phyloP scores from a whole-genome alignment of 2,329 filamentous ascomycete species.

The Akanthomyces uredinophilus region DNA sequence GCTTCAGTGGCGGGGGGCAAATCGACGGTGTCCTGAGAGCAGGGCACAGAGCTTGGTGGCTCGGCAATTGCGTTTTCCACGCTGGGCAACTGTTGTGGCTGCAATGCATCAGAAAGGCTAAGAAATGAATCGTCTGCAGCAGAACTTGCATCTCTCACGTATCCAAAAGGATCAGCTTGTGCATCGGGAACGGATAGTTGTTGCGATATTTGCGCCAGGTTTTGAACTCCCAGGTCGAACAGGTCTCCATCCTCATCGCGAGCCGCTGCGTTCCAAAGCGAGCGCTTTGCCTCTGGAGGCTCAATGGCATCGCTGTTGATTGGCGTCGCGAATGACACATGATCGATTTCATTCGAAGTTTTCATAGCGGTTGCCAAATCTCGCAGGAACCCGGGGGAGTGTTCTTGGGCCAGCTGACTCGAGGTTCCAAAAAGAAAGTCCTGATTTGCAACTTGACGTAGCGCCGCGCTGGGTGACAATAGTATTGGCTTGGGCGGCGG shows the following conservation, averaged over 20 bases:
- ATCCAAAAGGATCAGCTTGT: slow-evolving; percentile 36
- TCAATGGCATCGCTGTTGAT: slow-evolving; percentile 36
- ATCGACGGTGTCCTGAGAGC: neutral
- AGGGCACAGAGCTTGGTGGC: neutral
- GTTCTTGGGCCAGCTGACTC: slow-evolving; percentile 71
- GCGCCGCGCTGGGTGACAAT: slow-evolving; percentile 63
- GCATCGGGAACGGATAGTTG: slow-evolving; percentile 19
- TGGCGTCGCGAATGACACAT: slow-evolving; percentile 35
- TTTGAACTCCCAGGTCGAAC: slow-evolving; percentile 57
- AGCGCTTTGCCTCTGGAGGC: slow-evolving; percentile 26
- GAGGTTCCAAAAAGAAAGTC: slow-evolving; percentile 82
- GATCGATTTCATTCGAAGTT: slow-evolving; percentile 45
- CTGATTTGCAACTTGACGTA: slow-evolving; percentile 61
- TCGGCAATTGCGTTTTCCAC: neutral
- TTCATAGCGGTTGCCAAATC: slow-evolving; percentile 59
- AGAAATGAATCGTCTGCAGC: slow-evolving; percentile 21
- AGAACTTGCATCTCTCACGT: slow-evolving; percentile 21
- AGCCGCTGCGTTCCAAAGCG: slow-evolving; percentile 67
- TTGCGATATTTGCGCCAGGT: slow-evolving; percentile 46
- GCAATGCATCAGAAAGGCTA: slow-evolving; percentile 23
- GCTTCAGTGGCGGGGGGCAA: neutral
- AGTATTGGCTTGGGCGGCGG: slow-evolving; percentile 45
- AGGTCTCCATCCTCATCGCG: slow-evolving; percentile 61
- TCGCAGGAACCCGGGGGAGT: slow-evolving; percentile 61
- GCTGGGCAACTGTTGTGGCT: slow-evolving; percentile 2